These are phyloP conservation scores for Tephrocybe sp. DNA, from an alignment of 768 basidiomycete genomes.

Conservation along the genomic window DNA sequence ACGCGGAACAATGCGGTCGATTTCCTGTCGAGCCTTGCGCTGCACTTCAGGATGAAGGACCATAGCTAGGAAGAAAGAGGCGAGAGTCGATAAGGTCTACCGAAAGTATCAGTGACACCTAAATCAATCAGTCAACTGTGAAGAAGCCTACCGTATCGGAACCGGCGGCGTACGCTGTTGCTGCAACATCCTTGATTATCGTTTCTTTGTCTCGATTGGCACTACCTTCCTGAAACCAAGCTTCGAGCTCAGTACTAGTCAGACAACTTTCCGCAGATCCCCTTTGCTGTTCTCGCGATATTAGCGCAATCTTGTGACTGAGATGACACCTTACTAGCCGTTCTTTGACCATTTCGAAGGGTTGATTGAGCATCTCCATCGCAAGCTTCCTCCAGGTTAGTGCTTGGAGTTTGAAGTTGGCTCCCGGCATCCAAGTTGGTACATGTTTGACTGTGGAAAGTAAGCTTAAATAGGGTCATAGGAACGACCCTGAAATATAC, in stretches of 20 bases:
- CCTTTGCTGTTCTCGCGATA: not conserved
- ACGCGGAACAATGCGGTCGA: constrained; percentile 33
- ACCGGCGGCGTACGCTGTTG: constrained; percentile 12
- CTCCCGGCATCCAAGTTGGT: constrained; percentile 48
- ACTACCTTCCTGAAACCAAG: not conserved
- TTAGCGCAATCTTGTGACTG: not conserved
- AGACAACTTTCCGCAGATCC: constrained; percentile 3
- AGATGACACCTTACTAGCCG: not conserved
- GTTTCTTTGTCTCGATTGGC: constrained; percentile 9
- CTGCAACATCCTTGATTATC: constrained; percentile 9
- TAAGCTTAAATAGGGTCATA: constrained; percentile 12
- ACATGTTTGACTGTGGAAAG: constrained; percentile 32
- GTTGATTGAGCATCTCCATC: constrained; percentile 34
- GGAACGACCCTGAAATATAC: not conserved
- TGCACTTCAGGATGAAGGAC: constrained; percentile 35
- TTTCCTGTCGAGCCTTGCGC: constrained; percentile 36
- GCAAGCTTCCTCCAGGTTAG: constrained; percentile 30
- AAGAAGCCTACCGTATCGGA: constrained; percentile 9
- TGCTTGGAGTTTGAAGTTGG: constrained; percentile 40
- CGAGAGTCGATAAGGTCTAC: constrained; percentile 34
- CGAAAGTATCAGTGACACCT: not conserved
- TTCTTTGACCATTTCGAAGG: constrained; percentile 20
- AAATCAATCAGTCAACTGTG: not conserved
- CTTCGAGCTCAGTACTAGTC: constrained; percentile 1
- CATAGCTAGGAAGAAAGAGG: constrained; percentile 36